These are phyloP conservation scores for Leucocoprinus sp. DNA, from an alignment of 768 basidiomycete genomes.

Conservation along the genomic window DNA sequence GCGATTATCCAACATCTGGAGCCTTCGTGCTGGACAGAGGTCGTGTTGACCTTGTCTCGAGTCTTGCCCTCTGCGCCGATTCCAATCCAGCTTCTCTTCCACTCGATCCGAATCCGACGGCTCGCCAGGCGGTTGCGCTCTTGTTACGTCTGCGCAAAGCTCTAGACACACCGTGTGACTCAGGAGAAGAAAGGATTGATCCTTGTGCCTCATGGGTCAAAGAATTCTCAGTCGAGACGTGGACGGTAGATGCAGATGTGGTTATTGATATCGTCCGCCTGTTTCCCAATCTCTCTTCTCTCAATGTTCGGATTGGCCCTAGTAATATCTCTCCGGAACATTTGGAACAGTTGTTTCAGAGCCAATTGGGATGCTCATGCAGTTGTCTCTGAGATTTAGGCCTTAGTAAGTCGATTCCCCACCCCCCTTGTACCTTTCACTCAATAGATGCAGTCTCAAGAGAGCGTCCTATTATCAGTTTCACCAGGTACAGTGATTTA, in stretches of 20 bases:
- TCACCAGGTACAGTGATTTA: conserved; percentile 42
- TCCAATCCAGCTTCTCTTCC: conserved; percentile 49
- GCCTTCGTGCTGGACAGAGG: conserved; percentile 35
- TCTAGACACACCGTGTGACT: not conserved
- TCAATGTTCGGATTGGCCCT: conserved; percentile 68
- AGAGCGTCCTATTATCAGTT: conserved; percentile 78
- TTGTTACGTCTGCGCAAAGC: conserved; percentile 43
- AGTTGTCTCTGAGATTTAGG: conserved; percentile 64
- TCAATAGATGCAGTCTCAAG: conserved; percentile 40
- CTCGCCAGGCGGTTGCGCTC: conserved; percentile 48
- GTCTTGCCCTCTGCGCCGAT: conserved; percentile 58
- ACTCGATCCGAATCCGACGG: conserved; percentile 41
- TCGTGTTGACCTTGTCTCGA: conserved; percentile 49
- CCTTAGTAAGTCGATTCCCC: conserved; percentile 57
- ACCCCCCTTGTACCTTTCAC: not conserved
- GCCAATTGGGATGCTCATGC: conserved; percentile 37
- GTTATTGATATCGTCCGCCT: conserved; percentile 59
- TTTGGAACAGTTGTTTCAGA: conserved; percentile 55
- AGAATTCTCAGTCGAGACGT: conserved; percentile 47
- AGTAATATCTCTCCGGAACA: conserved; percentile 75
- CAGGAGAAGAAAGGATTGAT: conserved; percentile 11
- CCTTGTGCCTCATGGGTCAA: conserved; percentile 33
- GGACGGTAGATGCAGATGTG: conserved; percentile 69
- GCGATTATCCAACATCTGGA: conserved; percentile 48
- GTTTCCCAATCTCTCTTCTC: conserved; percentile 38